Conservation (phyloP, 345 rosid genomes). For the Atalantia buxifolia region DNA sequence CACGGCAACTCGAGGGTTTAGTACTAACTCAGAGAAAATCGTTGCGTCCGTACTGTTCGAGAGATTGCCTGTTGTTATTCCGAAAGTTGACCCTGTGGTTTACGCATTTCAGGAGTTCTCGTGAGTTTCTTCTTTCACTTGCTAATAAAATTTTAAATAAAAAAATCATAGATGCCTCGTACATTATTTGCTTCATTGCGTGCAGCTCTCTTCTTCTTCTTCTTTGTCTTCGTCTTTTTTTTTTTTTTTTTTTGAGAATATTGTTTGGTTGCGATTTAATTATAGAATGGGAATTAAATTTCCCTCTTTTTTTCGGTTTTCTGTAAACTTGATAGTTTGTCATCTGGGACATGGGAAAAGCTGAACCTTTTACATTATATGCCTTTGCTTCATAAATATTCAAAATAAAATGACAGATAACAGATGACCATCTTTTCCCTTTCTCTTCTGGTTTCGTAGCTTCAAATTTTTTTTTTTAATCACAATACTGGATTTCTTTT, state of each 20-base stretch:
- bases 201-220: too few species aligned
- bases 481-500: neutral
- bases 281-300: neutral
- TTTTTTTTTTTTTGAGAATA: neutral
- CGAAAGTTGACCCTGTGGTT: slow-evolving; percentile 82
- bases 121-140: slow-evolving; percentile 37
- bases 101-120: slow-evolving; percentile 95
- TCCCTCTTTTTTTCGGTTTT: too few species aligned
- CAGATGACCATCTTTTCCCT: neutral
- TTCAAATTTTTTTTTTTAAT: neutral
- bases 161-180: neutral
- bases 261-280: neutral
- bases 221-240: too few species aligned
- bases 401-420: neutral
- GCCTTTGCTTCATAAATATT: neutral
- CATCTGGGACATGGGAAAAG: neutral
- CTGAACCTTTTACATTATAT: neutral
- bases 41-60: slow-evolving; percentile 93
- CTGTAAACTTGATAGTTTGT: neutral
- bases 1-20: slow-evolving; percentile 38
- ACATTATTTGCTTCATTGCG: neutral
- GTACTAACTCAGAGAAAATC: slow-evolving; percentile 66
- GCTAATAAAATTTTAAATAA: slow-evolving; percentile 1
- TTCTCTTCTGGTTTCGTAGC: neutral
- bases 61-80: slow-evolving; percentile 87